These are phyloP conservation scores for Euclidium syriacum DNA, from an alignment of 345 rosid genomes.

Conservation along the genomic window DNA sequence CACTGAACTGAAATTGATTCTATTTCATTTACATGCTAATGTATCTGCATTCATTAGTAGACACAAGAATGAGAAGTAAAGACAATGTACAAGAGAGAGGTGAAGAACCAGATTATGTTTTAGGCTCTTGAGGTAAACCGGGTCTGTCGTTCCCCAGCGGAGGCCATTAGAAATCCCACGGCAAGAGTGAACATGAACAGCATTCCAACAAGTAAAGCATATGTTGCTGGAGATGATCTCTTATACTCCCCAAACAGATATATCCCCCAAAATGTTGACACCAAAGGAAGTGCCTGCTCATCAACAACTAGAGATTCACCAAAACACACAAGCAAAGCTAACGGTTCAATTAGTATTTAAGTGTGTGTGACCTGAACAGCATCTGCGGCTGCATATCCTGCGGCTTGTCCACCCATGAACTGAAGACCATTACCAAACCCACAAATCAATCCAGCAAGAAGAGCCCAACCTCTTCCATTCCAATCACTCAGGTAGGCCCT, in stretches of 20 bases:
- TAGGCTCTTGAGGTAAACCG: not conserved
- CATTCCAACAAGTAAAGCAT: constrained; percentile 55
- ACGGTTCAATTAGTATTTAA: not conserved
- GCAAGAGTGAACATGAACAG: constrained; percentile 66
- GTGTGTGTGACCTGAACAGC: constrained; percentile 56
- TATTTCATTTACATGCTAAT: too few relatives aligned
- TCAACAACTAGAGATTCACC: not conserved
- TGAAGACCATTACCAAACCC: constrained; percentile 78
- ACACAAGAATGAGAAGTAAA: too few relatives aligned
- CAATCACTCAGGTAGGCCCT: constrained; percentile 58
- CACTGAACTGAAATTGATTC: too few relatives aligned
- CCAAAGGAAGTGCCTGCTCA: constrained; percentile 82
- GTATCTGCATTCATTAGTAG: too few relatives aligned
- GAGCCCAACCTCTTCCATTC: constrained; percentile 76
- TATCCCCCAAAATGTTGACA: constrained; percentile 83
- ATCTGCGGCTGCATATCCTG: constrained; percentile 72
- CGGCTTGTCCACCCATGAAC: constrained; percentile 74
- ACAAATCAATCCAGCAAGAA: constrained; percentile 64
- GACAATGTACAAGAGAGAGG: too few relatives aligned
- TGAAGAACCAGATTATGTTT: too few relatives aligned
- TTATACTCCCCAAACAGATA: constrained; percentile 79
- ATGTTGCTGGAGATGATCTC: constrained; percentile 62
- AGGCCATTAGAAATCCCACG: constrained; percentile 75
- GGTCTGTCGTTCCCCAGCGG: constrained; percentile 47
- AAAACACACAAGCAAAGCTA: constrained; percentile 3